Evolutionary conservation across 2,329 filamentous ascomycete species (phyloP).

Genomic region (Pseudogymnoascus sp.): DNA sequence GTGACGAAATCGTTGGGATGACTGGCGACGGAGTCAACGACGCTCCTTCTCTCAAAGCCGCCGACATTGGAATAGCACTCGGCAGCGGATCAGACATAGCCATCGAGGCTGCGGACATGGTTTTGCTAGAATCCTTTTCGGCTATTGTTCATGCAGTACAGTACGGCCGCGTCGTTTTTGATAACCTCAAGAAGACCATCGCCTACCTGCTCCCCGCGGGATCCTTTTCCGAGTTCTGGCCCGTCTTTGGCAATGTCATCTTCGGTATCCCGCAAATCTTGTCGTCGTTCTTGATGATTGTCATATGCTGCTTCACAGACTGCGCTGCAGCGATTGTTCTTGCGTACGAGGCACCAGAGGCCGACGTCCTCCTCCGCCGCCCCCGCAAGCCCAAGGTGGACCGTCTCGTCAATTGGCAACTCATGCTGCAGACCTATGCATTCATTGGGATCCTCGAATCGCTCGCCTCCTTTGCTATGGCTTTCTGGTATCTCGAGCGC

Average conservation of each 20-base stretch:
- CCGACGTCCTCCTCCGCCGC: conserved; percentile 61
- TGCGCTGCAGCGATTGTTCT: conserved; percentile 65
- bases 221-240: conserved; percentile 53
- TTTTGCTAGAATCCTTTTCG: conserved; percentile 57
- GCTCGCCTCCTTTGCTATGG: conserved; percentile 53
- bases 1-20: conserved; percentile 49
- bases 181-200: conserved; percentile 68
- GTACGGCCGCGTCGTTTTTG: conserved; percentile 68
- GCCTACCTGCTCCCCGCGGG: conserved; percentile 53
- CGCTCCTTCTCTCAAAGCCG: conserved; percentile 46
- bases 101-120: conserved; percentile 53
- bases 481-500: conserved; percentile 57
- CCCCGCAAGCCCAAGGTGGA: conserved; percentile 63
- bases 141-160: conserved; percentile 63
- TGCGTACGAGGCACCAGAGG: conserved; percentile 70
- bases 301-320: conserved; percentile 60
- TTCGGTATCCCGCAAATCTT: conserved; percentile 56
- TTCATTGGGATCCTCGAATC: conserved; percentile 60
- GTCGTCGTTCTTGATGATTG: conserved; percentile 49
- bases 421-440: conserved; percentile 66
- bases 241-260: conserved; percentile 55
- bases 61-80: conserved; percentile 50
- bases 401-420: conserved; percentile 63
- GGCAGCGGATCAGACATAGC: conserved; percentile 49
- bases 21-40: conserved; percentile 41